Evolutionary conservation across 805 yeast species (phyloP).

Genomic region (Kuraishia cidri): DNA sequence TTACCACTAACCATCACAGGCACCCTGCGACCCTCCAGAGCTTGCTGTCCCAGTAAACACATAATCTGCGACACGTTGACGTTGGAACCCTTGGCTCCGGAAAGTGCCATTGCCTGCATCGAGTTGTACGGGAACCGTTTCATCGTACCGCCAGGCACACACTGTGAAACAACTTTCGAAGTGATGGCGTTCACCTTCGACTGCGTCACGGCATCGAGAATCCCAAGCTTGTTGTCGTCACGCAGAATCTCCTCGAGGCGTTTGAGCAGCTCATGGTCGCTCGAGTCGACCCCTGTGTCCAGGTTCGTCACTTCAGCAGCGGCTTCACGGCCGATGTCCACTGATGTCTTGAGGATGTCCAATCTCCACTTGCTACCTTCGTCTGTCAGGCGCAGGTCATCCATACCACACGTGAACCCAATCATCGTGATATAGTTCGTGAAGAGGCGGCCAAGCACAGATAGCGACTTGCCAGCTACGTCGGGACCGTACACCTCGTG

Average conservation of each 20-base stretch:
- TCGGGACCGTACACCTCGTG: conserved; percentile 94
- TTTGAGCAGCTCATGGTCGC: conserved; percentile 70
- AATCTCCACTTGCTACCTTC: conserved; percentile 89
- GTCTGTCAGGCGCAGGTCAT: conserved; percentile 83
- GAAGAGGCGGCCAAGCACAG: conserved; percentile 91
- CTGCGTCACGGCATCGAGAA: conserved; percentile 92
- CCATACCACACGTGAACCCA: conserved; percentile 99
- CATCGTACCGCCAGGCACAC: conserved; percentile 96
- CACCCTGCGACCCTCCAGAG: conserved; percentile 97
- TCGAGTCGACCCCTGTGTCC: conserved; percentile 33
- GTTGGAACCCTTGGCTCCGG: conserved; percentile 98
- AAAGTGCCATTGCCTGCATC: conserved; percentile 98
- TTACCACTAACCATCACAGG: conserved; percentile 99
- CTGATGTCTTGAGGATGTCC: conserved; percentile 69
- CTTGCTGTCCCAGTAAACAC: conserved; percentile 99
- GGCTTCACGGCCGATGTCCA: conserved; percentile 81
- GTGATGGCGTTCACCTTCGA: conserved; percentile 88
- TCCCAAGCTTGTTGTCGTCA: conserved; percentile 86
- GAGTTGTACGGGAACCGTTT: conserved; percentile 92
- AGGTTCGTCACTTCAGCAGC: conserved; percentile 93
- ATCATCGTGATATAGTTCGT: conserved; percentile 88
- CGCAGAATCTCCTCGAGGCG: conserved; percentile 92
- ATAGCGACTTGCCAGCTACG: conserved; percentile 80
- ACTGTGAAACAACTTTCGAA: conserved; percentile 85
- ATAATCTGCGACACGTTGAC: conserved; percentile 98